Conservation (phyloP, 345 rosid species). For the Sisymbrium altissimum region DNA sequence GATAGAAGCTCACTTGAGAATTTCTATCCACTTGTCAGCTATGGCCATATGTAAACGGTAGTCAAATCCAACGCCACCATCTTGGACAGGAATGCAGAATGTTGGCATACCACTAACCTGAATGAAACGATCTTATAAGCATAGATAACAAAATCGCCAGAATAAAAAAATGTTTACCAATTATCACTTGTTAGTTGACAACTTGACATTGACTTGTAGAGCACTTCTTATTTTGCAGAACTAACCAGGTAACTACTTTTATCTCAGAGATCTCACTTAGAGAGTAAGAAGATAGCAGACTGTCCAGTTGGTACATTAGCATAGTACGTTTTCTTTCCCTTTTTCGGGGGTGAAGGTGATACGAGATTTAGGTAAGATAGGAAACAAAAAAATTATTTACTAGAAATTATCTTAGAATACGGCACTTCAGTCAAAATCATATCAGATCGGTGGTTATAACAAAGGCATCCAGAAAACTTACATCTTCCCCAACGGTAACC, state of each 20-base stretch:
- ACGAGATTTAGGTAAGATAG: too few relatives aligned
- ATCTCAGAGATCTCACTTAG: too few relatives aligned
- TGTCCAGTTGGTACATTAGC: too few relatives aligned
- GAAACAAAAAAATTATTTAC: too few relatives aligned
- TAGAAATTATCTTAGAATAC: not conserved
- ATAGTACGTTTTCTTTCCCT: too few relatives aligned
- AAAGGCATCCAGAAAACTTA: constrained; percentile 38
- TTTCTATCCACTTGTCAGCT: constrained; percentile 97
- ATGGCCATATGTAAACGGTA: constrained; percentile 96
- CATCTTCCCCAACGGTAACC: constrained; percentile 91
- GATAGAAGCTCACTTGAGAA: constrained; percentile 61
- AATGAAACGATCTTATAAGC: not conserved
- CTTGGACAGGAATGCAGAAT: constrained; percentile 78
- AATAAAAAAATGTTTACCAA: too few relatives aligned
- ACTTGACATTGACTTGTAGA: too few relatives aligned
- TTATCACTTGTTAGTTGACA: too few relatives aligned
- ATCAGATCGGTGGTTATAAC: not conserved
- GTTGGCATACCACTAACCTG: constrained; percentile 99
- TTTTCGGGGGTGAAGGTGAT: too few relatives aligned
- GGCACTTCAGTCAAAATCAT: not conserved
- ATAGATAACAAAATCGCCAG: not conserved
- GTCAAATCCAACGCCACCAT: constrained; percentile 98
- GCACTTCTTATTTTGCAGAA: too few relatives aligned
- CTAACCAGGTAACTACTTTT: too few relatives aligned
- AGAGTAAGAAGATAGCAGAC: too few relatives aligned